Evolutionary conservation across 129 eudicot genomes (phyloP).

Genomic region (Chrysanthemum makinoi): DNA sequence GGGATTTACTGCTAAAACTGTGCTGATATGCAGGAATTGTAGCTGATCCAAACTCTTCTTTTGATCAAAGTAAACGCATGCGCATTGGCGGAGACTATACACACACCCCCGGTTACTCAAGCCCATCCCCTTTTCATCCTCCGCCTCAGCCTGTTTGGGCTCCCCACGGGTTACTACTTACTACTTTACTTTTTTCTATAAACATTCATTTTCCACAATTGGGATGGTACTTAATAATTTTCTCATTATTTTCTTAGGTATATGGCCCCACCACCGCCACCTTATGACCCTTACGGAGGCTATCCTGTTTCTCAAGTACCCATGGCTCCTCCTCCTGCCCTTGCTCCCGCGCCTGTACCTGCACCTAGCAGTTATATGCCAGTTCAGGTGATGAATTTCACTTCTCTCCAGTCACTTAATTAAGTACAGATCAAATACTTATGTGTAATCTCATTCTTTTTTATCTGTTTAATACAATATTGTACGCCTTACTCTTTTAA

Average conservation of each 20-base stretch:
- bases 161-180: constrained; percentile 72
- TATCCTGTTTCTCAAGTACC: constrained; percentile 83
- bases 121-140: constrained; percentile 92
- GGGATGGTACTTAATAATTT: neutral
- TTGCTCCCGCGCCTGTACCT: constrained; percentile 75
- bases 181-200: constrained; percentile 11
- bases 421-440: neutral
- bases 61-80: constrained; percentile 93
- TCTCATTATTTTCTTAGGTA: constrained; percentile 41
- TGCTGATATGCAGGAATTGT: constrained; percentile 58
- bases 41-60: constrained; percentile 79
- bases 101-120: constrained; percentile 69
- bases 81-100: constrained; percentile 93
- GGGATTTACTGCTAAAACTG: neutral
- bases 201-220: neutral
- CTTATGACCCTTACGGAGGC: constrained; percentile 85
- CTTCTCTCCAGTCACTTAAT: neutral
- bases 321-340: constrained; percentile 88
- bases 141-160: constrained; percentile 95
- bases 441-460: neutral
- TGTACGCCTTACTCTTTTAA: too few species aligned
- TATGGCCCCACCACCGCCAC: constrained; percentile 88
- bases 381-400: constrained; percentile 53
- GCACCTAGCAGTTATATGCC: constrained; percentile 93
- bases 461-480: neutral